Evolutionary conservation across 371 early-diverging fungal species (phyloP), one percentile per base, ranked within the genome.

Genomic region (Mortierella sp.): DNA sequence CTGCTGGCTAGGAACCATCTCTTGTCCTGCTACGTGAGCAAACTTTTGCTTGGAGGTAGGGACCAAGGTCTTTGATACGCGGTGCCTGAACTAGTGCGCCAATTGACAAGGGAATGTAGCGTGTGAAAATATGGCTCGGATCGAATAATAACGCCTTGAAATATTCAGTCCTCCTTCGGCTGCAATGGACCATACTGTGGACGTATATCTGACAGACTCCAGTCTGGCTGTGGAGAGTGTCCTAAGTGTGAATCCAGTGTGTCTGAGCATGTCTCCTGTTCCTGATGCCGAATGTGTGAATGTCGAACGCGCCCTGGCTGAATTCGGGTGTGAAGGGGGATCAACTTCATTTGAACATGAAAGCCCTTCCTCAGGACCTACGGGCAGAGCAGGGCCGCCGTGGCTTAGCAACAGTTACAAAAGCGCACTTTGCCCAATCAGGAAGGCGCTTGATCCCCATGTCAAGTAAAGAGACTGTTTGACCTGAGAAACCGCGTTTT

Each of bases 1-100:
- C 54, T 86, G 86, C 28, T 86, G 86, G 40, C 86, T 86, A 9
- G 86, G 86, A 11, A 86, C 86, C 82, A 86, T 78, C 61, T 86
- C 86, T 31, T 86, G 86, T 19, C 86, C 86, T 0, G 82, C 72
- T 9, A 86, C 86, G 57, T 86, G 79, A 37, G 75, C 82, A 72
- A 86, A 86, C 61, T 86, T 86, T 77, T 86, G 86, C 37, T 81
- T 86, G 1, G 86, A 81, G 0, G 86, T 86, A 1, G 86, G 86
- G 0, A 86, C 82, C 5, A 81, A 57, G 1, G 79, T 74, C 55
- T 79, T 81, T 5, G 86, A 86, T 13, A 86, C 51, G 2, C 86
- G 74, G 44, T 86, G 82, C 13, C 86, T 79, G 46, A 86, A 86
- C 86, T 86, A 74, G 28, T 31, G 19, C 10, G 43, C 3, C 8